These are phyloP conservation scores for Symmetrospora coprosmae DNA, from an alignment of 768 basidiomycete species.

Conservation along the genomic window DNA sequence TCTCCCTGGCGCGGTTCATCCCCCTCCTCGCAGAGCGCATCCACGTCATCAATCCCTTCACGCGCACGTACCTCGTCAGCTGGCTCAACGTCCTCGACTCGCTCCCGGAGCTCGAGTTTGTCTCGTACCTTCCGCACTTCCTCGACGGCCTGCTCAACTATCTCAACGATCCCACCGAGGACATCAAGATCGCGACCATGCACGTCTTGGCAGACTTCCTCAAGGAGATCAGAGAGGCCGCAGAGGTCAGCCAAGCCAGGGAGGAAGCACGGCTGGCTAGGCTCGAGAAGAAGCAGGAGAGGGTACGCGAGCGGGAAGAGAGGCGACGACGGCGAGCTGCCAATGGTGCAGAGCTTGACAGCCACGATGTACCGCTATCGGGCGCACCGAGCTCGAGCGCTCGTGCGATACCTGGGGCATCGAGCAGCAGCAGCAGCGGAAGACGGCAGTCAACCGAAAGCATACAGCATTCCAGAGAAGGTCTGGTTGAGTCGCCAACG, in stretches of 20 bases:
- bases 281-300: conserved; percentile 42
- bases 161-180: conserved; percentile 83
- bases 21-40: conserved; percentile 84
- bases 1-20: conserved; percentile 86
- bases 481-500: neutral
- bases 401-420: too few relatives aligned
- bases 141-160: conserved; percentile 91
- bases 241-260: conserved; percentile 51
- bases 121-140: conserved; percentile 87
- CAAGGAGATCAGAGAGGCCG: conserved; percentile 75
- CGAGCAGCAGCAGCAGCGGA: neutral
- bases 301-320: conserved; percentile 39
- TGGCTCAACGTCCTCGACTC: conserved; percentile 95
- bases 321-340: too few relatives aligned
- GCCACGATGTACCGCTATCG: too few relatives aligned
- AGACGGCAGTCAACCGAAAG: neutral
- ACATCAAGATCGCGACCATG: conserved; percentile 81
- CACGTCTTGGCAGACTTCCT: conserved; percentile 75
- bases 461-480: neutral
- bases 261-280: conserved; percentile 27
- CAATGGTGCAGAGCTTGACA: too few relatives aligned
- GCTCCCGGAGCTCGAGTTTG: conserved; percentile 87
- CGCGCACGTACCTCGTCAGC: conserved; percentile 84
- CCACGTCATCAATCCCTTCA: conserved; percentile 87
- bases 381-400: too few relatives aligned